Percentiles rank a stretch among this genome's conserved stretches.
Evolutionary conservation across 306 rosid species (phyloP).

Genomic region (Aeschynomene evenia): DNA sequence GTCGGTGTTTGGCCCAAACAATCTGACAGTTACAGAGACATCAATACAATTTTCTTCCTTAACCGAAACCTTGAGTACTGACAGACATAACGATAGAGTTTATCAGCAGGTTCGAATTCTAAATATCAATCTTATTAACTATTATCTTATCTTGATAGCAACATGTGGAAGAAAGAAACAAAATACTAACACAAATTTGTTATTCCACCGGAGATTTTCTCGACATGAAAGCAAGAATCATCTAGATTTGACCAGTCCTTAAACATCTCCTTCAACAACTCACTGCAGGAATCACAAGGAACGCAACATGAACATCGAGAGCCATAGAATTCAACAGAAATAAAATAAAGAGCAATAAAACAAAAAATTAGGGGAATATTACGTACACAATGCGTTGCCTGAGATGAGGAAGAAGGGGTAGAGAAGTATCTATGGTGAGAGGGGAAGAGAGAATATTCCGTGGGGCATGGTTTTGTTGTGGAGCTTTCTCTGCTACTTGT

Average conservation of each 20-base stretch:
- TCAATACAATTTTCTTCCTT: conserved; percentile 50
- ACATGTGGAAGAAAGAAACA: conserved; percentile 10
- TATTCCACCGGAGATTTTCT: conserved; percentile 84
- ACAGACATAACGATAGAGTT: conserved; percentile 6
- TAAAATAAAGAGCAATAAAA: background rate
- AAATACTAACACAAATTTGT: conserved; percentile 82
- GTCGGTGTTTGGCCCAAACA: conserved; percentile 93
- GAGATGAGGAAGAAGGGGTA: conserved; percentile 48
- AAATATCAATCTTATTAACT: background rate
- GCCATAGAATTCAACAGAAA: background rate
- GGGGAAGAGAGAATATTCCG: conserved; percentile 46
- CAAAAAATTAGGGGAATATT: too few species aligned
- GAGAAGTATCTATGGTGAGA: conserved; percentile 64
- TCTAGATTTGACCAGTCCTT: conserved; percentile 72
- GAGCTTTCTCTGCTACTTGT: conserved; percentile 43
- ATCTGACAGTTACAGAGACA: conserved; percentile 57
- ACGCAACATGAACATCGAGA: background rate
- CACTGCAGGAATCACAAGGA: conserved; percentile 43
- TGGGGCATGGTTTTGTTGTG: conserved; percentile 33
- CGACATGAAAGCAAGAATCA: conserved; percentile 63
- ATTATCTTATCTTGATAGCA: background rate
- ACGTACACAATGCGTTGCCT: conserved; percentile 59
- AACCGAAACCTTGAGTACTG: conserved; percentile 80
- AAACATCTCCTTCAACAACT: conserved; percentile 80
- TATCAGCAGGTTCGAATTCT: background rate